Percentiles rank a stretch among this genome's conserved stretches.
Conservation (phyloP, 352 stramenopile species). For the Phytopythium chamaehyphon region DNA sequence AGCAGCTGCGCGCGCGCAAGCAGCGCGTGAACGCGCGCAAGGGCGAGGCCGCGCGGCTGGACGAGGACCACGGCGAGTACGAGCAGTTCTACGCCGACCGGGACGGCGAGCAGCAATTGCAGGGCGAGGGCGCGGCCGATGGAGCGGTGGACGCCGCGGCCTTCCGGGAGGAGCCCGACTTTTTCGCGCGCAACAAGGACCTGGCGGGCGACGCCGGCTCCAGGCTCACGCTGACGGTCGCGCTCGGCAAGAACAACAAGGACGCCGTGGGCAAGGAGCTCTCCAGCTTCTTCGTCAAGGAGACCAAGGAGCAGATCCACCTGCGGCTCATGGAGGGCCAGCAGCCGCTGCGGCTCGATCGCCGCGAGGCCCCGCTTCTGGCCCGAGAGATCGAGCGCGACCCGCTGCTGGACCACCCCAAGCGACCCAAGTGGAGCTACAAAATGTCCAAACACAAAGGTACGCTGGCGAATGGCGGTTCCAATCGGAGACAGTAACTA, state of each 20-base stretch:
- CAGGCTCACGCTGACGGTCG: constrained; percentile 73
- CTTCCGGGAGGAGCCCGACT: constrained; percentile 50
- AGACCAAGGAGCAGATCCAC: constrained; percentile 86
- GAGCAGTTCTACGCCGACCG: constrained; percentile 31
- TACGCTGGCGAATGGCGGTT: constrained; percentile 12
- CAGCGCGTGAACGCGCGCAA: constrained; percentile 64
- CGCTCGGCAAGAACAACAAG: constrained; percentile 80
- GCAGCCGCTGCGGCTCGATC: constrained; percentile 47
- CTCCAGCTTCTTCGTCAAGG: constrained; percentile 84
- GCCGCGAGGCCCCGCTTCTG: constrained; percentile 51
- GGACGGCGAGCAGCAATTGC: constrained; percentile 14
- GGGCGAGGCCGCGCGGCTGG: constrained; percentile 44
- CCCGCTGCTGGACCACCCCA: constrained; percentile 66
- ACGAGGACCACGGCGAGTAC: constrained; percentile 63
- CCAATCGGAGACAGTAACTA: too few species aligned
- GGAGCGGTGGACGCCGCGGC: constrained; percentile 20
- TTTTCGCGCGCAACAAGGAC: constrained; percentile 68
- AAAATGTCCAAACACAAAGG: constrained; percentile 81
- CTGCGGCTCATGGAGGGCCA: constrained; percentile 83
- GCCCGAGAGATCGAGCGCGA: constrained; percentile 58
- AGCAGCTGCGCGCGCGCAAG: constrained; percentile 79
- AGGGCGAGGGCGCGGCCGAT: constrained; percentile 21
- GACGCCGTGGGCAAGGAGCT: constrained; percentile 78
- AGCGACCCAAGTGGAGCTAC: constrained; percentile 70
- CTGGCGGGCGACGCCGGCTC: constrained; percentile 53